A percentile compares a stretch with the other conserved stretches of the same genome.
phyloP scores from a whole-genome alignment of 1,284 basidiomycete species.

The Apiotrichum sp. region DNA sequence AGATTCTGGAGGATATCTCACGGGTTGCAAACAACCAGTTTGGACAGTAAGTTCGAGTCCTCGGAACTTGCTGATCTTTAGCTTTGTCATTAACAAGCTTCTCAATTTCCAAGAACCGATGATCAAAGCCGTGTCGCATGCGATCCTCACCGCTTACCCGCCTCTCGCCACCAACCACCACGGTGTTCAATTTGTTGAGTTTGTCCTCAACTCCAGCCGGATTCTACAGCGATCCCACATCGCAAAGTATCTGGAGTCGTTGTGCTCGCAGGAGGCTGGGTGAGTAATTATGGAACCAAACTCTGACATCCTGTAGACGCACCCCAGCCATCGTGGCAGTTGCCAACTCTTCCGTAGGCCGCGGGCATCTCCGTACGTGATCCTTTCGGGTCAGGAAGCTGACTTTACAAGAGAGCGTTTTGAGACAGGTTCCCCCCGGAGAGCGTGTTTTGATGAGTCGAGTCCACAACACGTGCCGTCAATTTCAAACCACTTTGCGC shows the following conservation, averaged over 20 bases:
- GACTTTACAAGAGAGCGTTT: background rate
- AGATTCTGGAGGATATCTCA: conserved; percentile 35
- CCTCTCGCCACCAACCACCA: conserved; percentile 42
- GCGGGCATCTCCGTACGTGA: conserved; percentile 32
- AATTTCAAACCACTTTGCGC: conserved; percentile 39
- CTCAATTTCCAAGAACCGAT: conserved; percentile 26
- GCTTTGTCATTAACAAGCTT: conserved; percentile 41
- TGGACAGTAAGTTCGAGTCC: conserved; percentile 31
- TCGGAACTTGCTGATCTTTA: conserved; percentile 1
- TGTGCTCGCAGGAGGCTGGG: conserved; percentile 35
- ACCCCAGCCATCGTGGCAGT: conserved; percentile 40
- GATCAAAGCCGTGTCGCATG: conserved; percentile 23
- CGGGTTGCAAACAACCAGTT: conserved; percentile 40
- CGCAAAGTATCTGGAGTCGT: conserved; percentile 35
- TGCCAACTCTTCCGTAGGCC: conserved; percentile 41
- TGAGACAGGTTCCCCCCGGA: conserved; percentile 22
- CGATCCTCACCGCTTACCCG: conserved; percentile 37
- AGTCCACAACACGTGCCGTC: conserved; percentile 32
- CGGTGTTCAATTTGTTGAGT: conserved; percentile 41
- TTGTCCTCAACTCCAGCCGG: conserved; percentile 28
- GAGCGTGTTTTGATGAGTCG: conserved; percentile 27
- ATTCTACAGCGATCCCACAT: conserved; percentile 19
- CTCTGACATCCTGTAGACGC: conserved; percentile 18
- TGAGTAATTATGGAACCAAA: conserved; percentile 11
- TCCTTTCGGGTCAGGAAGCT: background rate